Percentiles rank a stretch among this genome's conserved stretches.
phyloP scores from a whole-genome alignment of 306 rosid genomes.

The Dryas alaskensis region DNA sequence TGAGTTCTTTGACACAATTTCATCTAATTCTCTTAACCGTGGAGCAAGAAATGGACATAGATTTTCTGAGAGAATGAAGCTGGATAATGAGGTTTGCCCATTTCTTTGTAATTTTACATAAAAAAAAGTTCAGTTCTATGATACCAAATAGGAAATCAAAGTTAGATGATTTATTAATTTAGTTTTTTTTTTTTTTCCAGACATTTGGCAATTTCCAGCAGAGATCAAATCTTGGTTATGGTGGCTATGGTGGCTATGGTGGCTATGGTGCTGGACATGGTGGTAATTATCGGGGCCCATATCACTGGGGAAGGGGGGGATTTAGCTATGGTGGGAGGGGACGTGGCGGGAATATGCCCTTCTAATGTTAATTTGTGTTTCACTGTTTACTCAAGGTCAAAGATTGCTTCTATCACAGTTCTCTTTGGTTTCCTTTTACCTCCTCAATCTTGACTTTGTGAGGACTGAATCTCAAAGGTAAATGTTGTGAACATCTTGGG shows the following conservation, averaged over 20 bases:
- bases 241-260: conserved; percentile 35
- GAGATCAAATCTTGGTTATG: conserved; percentile 33
- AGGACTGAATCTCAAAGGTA: conserved; percentile 19
- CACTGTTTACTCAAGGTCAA: conserved; percentile 4
- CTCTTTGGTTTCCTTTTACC: conserved; percentile 20
- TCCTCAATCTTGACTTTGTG: conserved; percentile 17
- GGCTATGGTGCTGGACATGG: conserved; percentile 49
- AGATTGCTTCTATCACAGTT: conserved; percentile 16
- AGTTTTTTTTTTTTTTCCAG: conserved; percentile 31
- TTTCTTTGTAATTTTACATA: not conserved
- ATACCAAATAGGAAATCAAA: not conserved
- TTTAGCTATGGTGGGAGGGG: conserved; percentile 47
- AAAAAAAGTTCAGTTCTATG: not conserved
- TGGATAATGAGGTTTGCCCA: conserved; percentile 55
- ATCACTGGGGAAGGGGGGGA: conserved; percentile 50
- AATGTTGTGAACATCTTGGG: conserved; percentile 24
- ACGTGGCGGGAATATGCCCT: conserved; percentile 39
- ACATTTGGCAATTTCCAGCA: conserved; percentile 52
- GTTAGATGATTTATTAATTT: conserved; percentile 1
- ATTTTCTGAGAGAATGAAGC: conserved; percentile 48
- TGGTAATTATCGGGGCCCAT: conserved; percentile 35
- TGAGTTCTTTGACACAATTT: conserved; percentile 77
- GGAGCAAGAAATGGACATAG: conserved; percentile 54
- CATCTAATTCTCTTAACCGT: conserved; percentile 48
- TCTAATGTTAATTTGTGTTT: conserved; percentile 26